Evolutionary conservation across 176 grass and related monocot species (phyloP).

Genomic region (Leersia perrieri): DNA sequence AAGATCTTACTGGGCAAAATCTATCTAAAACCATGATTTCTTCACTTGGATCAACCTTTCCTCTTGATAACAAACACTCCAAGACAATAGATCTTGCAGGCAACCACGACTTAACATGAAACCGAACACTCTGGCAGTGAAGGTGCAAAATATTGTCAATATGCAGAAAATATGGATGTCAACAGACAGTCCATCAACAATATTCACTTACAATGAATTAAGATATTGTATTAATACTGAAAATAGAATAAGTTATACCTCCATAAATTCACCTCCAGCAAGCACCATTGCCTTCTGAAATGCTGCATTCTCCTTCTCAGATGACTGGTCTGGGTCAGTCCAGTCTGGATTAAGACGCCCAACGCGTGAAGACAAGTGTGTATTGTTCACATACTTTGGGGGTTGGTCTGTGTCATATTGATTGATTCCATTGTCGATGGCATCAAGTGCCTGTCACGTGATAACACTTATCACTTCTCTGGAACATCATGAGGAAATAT

Average conservation of each 20-base stretch:
- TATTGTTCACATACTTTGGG: conserved; percentile 94
- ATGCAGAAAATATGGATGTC: neutral
- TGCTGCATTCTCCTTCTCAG: conserved; percentile 85
- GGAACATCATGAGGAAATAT: neutral
- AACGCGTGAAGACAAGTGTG: conserved; percentile 83
- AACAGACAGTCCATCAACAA: neutral
- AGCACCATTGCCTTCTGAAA: conserved; percentile 88
- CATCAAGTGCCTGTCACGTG: conserved; percentile 76
- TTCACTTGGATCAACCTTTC: conserved; percentile 75
- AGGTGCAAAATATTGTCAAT: conserved; percentile 25
- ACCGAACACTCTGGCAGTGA: conserved; percentile 60
- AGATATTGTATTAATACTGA: neutral
- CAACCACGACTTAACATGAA: conserved; percentile 90
- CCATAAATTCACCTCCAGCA: conserved; percentile 87
- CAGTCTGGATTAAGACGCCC: conserved; percentile 80
- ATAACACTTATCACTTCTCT: conserved; percentile 19
- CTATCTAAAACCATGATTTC: conserved; percentile 93
- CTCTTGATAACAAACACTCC: conserved; percentile 78
- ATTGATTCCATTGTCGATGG: conserved; percentile 96
- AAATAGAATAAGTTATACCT: conserved; percentile 36
- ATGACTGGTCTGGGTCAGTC: conserved; percentile 91
- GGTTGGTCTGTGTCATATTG: conserved; percentile 89
- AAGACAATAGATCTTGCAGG: conserved; percentile 89
- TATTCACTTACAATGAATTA: neutral
- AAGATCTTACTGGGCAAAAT: conserved; percentile 83